Base-by-base conservation (phyloP, 2,329 filamentous ascomycete genomes). In the Bipolaris oryzae region DNA sequence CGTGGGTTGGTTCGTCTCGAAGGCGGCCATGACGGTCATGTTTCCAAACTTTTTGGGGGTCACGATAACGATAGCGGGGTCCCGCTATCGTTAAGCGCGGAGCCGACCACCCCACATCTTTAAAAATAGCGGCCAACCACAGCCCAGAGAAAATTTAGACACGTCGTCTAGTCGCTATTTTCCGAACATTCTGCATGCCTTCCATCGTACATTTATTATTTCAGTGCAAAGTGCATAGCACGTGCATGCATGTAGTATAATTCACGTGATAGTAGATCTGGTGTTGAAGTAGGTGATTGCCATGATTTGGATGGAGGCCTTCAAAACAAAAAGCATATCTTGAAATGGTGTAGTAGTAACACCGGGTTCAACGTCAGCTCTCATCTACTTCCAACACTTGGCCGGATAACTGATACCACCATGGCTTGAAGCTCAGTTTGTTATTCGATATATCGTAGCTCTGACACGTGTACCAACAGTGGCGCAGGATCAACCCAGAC, bases 391-490 rank as follows among this genome's bases (percentile, higher is more conserved):
- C 48, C 35, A 50, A 57, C 50, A 47, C 54, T 58, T 61, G 46
- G 60, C 60, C 23, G 41, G 48, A 3, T 43, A 51, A 43, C 50
- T 63, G 57, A 57, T 57, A 60, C 60, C 41, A 45, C 55, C 13
- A 50, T 52, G 53, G 49, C 62, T 59, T 61, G 28, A 45, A 20
- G 23, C 39, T 42, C 39, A 44, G 25, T 50, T 48, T 60, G 20
- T 20, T 7, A 64, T 64, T 62, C 53, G 53, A 43, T 31, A 37
- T 44, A 53, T 25, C 15, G 41, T 21, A 49, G 45, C 43, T 55
- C 55, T 63, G 63, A 60, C 61, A 69, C 63, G 61, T 66, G 52
- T 64, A 53, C 52, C 43, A 55, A 50, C 46, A 46, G 52, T 56
- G 51, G 53, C 58, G 48, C 47, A 57, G 43, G 44, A 45, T 31